A percentile compares a stretch with the other conserved stretches of the same genome.
These are phyloP conservation scores for Creolimax fragrantissima DNA, from an alignment of 78 protist genomes.

Conservation along the genomic window DNA sequence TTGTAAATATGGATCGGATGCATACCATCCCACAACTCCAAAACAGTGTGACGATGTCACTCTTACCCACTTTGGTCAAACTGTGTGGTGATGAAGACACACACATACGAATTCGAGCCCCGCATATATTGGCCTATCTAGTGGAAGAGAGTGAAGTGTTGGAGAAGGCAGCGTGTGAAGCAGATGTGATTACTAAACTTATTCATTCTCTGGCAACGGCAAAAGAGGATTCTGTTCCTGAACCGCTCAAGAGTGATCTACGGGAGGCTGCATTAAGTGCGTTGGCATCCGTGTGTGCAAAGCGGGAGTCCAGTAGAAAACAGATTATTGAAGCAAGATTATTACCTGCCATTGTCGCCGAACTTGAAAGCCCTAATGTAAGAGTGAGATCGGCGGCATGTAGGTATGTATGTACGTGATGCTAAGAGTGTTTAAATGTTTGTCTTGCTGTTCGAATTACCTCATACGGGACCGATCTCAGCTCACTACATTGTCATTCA, in stretches of 20 bases:
- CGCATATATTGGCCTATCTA: conserved; percentile 25
- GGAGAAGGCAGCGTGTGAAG: conserved; percentile 44
- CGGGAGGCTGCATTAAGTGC: conserved; percentile 40
- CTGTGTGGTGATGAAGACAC: conserved; percentile 8
- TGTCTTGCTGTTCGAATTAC: too few species aligned
- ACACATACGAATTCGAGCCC: conserved; percentile 29
- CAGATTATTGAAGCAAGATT: conserved; percentile 42
- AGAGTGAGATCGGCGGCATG: conserved; percentile 51
- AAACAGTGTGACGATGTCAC: not conserved
- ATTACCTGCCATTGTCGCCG: conserved; percentile 27
- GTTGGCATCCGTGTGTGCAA: conserved; percentile 33
- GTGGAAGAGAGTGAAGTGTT: conserved; percentile 41
- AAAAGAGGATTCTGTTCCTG: not conserved
- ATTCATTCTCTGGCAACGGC: conserved; percentile 22
- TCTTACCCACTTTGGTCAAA: not conserved
- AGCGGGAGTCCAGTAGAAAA: conserved; percentile 41
- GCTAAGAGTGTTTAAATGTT: too few species aligned
- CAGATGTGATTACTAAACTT: conserved; percentile 40
- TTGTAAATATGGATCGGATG: not conserved
- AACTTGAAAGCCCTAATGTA: not conserved
- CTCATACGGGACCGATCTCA: too few species aligned
- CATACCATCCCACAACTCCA: not conserved
- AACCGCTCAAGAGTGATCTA: not conserved
- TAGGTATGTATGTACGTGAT: too few species aligned
- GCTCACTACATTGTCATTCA: too few species aligned